Evolutionary conservation across 129 eudicot genomes (phyloP), one percentile per base, ranked within the genome.

Genomic region (Chrysanthemum seticuspe): DNA sequence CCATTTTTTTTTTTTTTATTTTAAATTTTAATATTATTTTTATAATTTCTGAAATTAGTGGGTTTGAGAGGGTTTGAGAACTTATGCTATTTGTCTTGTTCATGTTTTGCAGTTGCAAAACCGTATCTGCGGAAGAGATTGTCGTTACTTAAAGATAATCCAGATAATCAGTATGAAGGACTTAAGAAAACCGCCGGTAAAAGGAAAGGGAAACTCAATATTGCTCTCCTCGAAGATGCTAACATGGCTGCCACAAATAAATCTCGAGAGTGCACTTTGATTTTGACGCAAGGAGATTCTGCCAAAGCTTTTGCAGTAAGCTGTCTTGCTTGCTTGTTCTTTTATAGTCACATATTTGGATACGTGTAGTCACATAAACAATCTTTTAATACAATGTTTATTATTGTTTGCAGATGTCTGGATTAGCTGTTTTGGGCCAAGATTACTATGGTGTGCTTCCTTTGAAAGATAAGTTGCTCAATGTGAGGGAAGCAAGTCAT

Each of bases 261-360:
- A 23, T 87, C 98, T 1, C 83, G 81, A 5, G 68, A 79, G 44
- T 93, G 98, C 72, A 93, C 98, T 13, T 74, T 93, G 71, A 93
- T 93, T 66, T 77, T 93, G 77, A 93, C 98, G 14, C 97, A 90
- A 87, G 98, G 98, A 86, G 97, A 90, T 64, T 94, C 98, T 10
- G 97, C 98, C 29, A 90, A 85, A 80, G 88, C 97, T 66, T 91
- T 90, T 68, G 98, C 96, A 16, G 97, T 90, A 73, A 79, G 97
- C 76, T 66, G 19, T 13, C 19, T 3, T 31, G 6, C 29, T 27
- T 27, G 29, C 36, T 31, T 44, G 61, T 48, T 68, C 12, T 31
- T 68, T 59, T 10, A 25, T 49, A 61, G 6, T 10, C 13, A 27
- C 29, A 27, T 27, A 23, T 23, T 23, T 23, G 25, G 27, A n/a